A percentile compares a stretch with the other conserved stretches of the same genome.
These are phyloP conservation scores for Ascochyta viciae-villosae DNA, from an alignment of 2,329 filamentous ascomycete species.

Conservation along the genomic window DNA sequence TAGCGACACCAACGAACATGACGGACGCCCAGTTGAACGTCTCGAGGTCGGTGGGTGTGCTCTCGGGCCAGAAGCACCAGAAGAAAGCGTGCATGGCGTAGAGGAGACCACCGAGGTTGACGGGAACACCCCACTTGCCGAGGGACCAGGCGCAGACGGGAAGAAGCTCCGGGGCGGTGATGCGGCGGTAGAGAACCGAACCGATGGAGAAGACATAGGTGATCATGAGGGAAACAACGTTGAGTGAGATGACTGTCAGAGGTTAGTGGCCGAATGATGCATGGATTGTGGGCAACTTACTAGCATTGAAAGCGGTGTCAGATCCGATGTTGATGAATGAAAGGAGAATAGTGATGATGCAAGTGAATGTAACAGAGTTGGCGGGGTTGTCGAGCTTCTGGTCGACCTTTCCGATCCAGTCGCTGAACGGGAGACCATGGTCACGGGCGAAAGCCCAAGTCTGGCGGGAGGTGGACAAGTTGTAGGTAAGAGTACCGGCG, in stretches of 20 bases:
- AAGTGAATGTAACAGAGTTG: constrained; percentile 43
- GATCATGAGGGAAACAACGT: constrained; percentile 48
- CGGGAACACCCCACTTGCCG: constrained; percentile 46
- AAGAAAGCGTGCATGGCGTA: constrained; percentile 50
- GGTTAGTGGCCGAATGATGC: constrained; percentile 1
- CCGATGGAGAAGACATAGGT: constrained; percentile 53
- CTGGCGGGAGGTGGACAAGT: constrained; percentile 43
- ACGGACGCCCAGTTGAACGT: constrained; percentile 49
- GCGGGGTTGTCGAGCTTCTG: constrained; percentile 37
- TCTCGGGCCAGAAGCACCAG: constrained; percentile 52
- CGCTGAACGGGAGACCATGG: constrained; percentile 42
- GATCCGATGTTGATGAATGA: constrained; percentile 48
- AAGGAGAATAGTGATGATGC: constrained; percentile 36
- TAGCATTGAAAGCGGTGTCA: constrained; percentile 44
- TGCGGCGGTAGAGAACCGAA: constrained; percentile 50
- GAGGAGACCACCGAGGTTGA: constrained; percentile 48
- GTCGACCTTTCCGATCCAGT: constrained; percentile 38
- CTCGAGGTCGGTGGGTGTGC: constrained; percentile 31
- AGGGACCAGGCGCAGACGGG: constrained; percentile 50
- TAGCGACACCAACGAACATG: constrained; percentile 41
- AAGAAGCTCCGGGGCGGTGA: constrained; percentile 47
- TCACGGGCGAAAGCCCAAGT: constrained; percentile 49
- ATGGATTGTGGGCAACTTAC: constrained; percentile 18
- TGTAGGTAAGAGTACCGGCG: constrained; percentile 41
- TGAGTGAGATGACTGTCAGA: constrained; percentile 48